Base-by-base conservation (phyloP, 208 protist species). In the Trypanosomatidae sp. region DNA sequence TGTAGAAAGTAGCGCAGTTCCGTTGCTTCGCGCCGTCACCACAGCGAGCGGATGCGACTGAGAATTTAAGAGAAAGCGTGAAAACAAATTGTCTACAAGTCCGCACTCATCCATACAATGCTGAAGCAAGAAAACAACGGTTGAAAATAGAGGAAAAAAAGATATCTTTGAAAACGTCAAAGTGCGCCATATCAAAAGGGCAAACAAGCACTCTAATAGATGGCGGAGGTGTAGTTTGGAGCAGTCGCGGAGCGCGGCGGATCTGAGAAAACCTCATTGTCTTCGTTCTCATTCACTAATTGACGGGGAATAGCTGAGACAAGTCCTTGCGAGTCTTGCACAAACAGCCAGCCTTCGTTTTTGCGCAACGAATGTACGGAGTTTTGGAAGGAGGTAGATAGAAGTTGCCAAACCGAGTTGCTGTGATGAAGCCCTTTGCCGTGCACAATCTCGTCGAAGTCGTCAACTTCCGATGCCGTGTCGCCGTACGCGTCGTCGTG, bases 311-410 rank as follows among this genome's bases (percentile, higher is more conserved):
- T 72, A 15, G 77, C 70, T 7, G 73, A 68, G 17, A 87, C 75
- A 15, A 87, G 58, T 13, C 76, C 78, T 28, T 72, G 43, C 25
- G 79, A 66, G 50, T 87, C 75, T 44, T 83, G 75, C 15, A 84
- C 79, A 46, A 81, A 82, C 55, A 84, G 70, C 82, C 75, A 82
- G 0, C 76, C 80, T 43, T 87, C 82, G 33, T 84, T 79, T 50
- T 87, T 83, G 50, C 76, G 80, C 10, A 84, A 59, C 0, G 82
- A 81, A 28, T 74, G 71, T 6, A 84, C 74, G 2, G 82, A 83
- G 19, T 83, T 73, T n/a, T 74, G 66, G 55, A 78, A 84, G 10
- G 79, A 81, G 10, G 69, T 78, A 28, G 62, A 80, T 22, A 73
- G 60, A 22, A 80, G 73, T 65, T 79, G 46, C 59, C 67, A 67